phyloP scores from a whole-genome alignment of 2,329 filamentous ascomycete genomes.

The Diaporthe sp. region DNA sequence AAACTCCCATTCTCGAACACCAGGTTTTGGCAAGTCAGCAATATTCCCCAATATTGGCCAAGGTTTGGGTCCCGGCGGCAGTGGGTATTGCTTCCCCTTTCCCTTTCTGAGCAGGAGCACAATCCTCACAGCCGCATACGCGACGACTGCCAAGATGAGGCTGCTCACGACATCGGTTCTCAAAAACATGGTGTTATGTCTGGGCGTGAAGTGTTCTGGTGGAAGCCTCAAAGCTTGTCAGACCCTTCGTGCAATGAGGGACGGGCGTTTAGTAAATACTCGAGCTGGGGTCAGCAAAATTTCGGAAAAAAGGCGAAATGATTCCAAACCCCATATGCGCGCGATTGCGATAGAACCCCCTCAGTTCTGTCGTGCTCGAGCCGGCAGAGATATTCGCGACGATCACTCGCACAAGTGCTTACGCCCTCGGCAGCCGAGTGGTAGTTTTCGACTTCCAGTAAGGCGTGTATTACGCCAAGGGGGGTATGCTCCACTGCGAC shows the following conservation, averaged over 20 bases:
- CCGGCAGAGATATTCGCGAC: background rate
- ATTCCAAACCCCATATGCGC: background rate
- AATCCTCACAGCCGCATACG: constrained; percentile 8
- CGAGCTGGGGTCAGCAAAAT: background rate
- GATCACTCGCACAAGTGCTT: constrained; percentile 4
- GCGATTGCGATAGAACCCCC: background rate
- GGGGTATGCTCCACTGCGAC: background rate
- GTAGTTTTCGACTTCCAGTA: background rate
- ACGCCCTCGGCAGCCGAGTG: background rate
- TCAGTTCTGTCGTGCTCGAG: background rate
- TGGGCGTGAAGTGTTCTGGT: background rate
- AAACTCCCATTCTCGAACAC: constrained; percentile 21
- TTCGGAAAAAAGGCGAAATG: background rate
- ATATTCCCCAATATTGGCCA: constrained; percentile 30
- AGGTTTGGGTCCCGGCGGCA: constrained; percentile 31
- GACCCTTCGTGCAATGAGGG: background rate
- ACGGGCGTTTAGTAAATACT: background rate
- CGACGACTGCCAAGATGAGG: constrained; percentile 3
- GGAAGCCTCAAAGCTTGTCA: background rate
- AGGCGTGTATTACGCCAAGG: constrained; percentile 20
- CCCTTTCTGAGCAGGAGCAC: background rate
- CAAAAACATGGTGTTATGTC: background rate
- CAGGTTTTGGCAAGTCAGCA: constrained; percentile 1
- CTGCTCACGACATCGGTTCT: constrained; percentile 1
- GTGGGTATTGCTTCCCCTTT: background rate